Evolutionary conservation across 2,329 filamentous ascomycete genomes (phyloP).

Genomic region (Neofusicoccum sp.): DNA sequence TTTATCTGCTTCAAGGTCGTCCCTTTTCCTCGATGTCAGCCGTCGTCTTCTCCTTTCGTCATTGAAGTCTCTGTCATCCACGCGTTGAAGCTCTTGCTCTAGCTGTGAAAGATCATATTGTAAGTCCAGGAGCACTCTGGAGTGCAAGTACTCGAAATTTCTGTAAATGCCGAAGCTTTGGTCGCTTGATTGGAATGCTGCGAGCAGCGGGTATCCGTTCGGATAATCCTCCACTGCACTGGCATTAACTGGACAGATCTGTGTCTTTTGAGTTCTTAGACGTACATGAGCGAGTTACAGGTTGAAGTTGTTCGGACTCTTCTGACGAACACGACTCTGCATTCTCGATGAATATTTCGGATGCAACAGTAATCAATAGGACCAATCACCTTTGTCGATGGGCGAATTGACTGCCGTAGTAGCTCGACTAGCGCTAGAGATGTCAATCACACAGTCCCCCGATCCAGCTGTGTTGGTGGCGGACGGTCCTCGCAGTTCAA

Average conservation of each 20-base stretch:
- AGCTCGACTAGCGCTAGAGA: slow-evolving; percentile 21
- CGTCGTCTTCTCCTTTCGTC: background rate
- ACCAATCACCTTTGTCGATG: background rate
- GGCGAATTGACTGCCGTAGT: slow-evolving; percentile 19
- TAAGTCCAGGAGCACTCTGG: slow-evolving; percentile 32
- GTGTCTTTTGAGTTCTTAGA: no score
- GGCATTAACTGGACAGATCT: no score
- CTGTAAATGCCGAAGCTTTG: slow-evolving; percentile 36
- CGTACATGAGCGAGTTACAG: no score
- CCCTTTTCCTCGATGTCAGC: background rate
- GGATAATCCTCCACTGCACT: slow-evolving; percentile 28
- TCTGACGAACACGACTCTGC: no score
- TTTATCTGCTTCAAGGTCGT: background rate
- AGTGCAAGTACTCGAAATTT: slow-evolving; percentile 33
- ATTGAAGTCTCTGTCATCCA: slow-evolving; percentile 29
- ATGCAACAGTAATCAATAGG: background rate
- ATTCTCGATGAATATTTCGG: background rate
- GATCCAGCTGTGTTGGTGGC: background rate
- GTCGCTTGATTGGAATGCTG: slow-evolving; percentile 38
- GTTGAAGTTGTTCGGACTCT: no score
- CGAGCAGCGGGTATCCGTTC: slow-evolving; percentile 31
- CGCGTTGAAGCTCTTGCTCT: slow-evolving; percentile 27
- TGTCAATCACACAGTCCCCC: slow-evolving; percentile 18
- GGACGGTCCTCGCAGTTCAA: background rate
- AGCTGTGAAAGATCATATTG: slow-evolving; percentile 35